phyloP scores from a whole-genome alignment of 805 yeast species.

The Candida morakotiae region DNA sequence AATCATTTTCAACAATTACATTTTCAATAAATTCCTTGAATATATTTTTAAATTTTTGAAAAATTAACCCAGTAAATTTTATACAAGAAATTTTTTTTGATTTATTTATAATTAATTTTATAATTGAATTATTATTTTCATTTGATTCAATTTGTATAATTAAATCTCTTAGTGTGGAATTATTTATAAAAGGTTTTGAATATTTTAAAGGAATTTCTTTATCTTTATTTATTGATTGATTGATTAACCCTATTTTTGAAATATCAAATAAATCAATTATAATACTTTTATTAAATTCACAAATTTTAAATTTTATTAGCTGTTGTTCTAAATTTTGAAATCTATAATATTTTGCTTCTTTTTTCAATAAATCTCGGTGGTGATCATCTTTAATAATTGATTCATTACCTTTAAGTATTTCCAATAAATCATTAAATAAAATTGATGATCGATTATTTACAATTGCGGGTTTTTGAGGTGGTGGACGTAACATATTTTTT shows the following conservation, averaged over 20 bases:
- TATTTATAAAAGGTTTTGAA: slow-evolving; percentile 31
- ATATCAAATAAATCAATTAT: slow-evolving; percentile 47
- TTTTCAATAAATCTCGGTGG: slow-evolving; percentile 54
- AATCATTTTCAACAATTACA: slow-evolving; percentile 15
- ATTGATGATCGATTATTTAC: slow-evolving; percentile 49
- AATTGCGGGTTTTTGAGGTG: slow-evolving; percentile 62
- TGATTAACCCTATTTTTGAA: slow-evolving; percentile 30
- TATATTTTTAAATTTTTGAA: slow-evolving; percentile 18
- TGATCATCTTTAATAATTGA: slow-evolving; percentile 45
- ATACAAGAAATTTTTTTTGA: slow-evolving; percentile 19
- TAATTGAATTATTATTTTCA: slow-evolving; percentile 20
- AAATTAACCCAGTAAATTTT: slow-evolving; percentile 21
- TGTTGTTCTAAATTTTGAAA: slow-evolving; percentile 72
- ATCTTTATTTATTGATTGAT: slow-evolving; percentile 15
- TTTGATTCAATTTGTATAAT: slow-evolving; percentile 29
- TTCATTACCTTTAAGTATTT: slow-evolving; percentile 51
- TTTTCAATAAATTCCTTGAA: slow-evolving; percentile 20
- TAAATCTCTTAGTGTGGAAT: slow-evolving; percentile 28
- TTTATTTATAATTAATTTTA: slow-evolving; percentile 30
- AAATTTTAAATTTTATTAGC: slow-evolving; percentile 43
- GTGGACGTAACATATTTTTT: slow-evolving; percentile 63
- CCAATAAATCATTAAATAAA: slow-evolving; percentile 53
- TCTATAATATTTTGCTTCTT: slow-evolving; percentile 75
- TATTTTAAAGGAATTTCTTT: slow-evolving; percentile 24
- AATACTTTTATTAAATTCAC: slow-evolving; percentile 57